Evolutionary conservation across 768 basidiomycete genomes (phyloP).

Genomic region (Lactarius tabidus): DNA sequence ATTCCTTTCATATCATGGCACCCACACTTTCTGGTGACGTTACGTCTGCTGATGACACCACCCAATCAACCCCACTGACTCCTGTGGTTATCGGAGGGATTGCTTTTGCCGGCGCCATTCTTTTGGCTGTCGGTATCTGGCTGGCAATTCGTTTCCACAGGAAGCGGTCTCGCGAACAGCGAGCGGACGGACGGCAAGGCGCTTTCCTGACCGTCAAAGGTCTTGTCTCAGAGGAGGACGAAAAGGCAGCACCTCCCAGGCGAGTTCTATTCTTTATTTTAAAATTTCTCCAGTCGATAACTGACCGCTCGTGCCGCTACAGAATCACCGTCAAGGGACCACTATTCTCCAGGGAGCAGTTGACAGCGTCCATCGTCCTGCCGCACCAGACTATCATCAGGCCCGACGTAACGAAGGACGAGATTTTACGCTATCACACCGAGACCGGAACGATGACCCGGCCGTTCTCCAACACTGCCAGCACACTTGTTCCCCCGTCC

Average conservation of each 20-base stretch:
- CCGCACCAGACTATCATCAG: slow-evolving; percentile 47
- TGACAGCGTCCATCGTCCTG: slow-evolving; percentile 47
- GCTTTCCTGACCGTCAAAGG: slow-evolving; percentile 50
- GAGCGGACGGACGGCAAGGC: slow-evolving; percentile 37
- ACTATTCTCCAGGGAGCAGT: slow-evolving; percentile 41
- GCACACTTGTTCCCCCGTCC: slow-evolving; percentile 15
- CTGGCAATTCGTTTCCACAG: slow-evolving; percentile 41
- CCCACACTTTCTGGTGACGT: slow-evolving; percentile 15
- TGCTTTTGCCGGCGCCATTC: slow-evolving; percentile 41
- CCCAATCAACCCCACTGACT: not conserved
- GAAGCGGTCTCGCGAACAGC: slow-evolving; percentile 37
- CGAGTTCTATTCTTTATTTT: not conserved
- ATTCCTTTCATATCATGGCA: slow-evolving; percentile 13
- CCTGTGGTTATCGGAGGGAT: slow-evolving; percentile 50
- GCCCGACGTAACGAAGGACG: slow-evolving; percentile 37
- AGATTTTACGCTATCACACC: slow-evolving; percentile 43
- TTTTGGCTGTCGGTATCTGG: slow-evolving; percentile 41
- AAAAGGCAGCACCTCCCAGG: slow-evolving; percentile 13
- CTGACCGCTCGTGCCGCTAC: not conserved
- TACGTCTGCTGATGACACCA: not conserved
- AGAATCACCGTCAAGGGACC: slow-evolving; percentile 12
- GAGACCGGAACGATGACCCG: slow-evolving; percentile 41
- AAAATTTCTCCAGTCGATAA: not conserved
- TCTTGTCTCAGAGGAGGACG: slow-evolving; percentile 37
- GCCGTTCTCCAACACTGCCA: slow-evolving; percentile 41